Evolutionary conservation across 2,329 filamentous ascomycete species (phyloP), one percentile per base, ranked within the genome.

Genomic region (Nectriaceae sp.): DNA sequence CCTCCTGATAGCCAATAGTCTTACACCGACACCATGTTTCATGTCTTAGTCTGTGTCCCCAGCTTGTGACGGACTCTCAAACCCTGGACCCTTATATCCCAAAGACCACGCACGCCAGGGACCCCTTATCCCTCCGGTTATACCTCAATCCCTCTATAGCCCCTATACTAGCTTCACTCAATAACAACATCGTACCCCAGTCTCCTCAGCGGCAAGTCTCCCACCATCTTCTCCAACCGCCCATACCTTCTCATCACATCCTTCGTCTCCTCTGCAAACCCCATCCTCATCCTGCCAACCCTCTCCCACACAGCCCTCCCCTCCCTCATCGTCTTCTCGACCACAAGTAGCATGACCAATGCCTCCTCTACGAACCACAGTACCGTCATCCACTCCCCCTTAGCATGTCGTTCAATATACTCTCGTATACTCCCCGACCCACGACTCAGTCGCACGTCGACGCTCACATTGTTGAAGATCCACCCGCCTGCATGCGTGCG

Each of bases 331-430:
- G 58, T 59, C 38, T 60, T 55, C 52, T 69, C 64, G 5, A 69
- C 54, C 2, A 70, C 66, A 21, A 70, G 52, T 4, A 70, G 52
- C 65, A 70, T 61, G 16, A 69, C 60, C 11, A 60, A 49, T 4
- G 63, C 60, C 38, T 70, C 67, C 24, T 69, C 67, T 16, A 68
- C 59, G 40, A 69, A 69, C 67, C 67, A 70, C 21, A 70, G 46
- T 8, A 69, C 56, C 16, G 65, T 68, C 65, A 70, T 69, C 44
- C 68, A 65, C 52, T 70, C 64, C 5, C 65, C 67, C 3, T 61
- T 60, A 10, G 64, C 67, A 40, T 70, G 67, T 1, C 58, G 56
- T 44, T 66, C 64, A 16, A 70, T 59, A 33, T 69, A 70, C 20
- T 67, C 64, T 1, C 67, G 60, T 33, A 69, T 67, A 0, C 61